Percentiles rank a stretch among this genome's conserved stretches.
These are phyloP conservation scores for Debaryomycetaceae sp. DNA, from an alignment of 1,139 yeast species.

Conservation along the genomic window DNA sequence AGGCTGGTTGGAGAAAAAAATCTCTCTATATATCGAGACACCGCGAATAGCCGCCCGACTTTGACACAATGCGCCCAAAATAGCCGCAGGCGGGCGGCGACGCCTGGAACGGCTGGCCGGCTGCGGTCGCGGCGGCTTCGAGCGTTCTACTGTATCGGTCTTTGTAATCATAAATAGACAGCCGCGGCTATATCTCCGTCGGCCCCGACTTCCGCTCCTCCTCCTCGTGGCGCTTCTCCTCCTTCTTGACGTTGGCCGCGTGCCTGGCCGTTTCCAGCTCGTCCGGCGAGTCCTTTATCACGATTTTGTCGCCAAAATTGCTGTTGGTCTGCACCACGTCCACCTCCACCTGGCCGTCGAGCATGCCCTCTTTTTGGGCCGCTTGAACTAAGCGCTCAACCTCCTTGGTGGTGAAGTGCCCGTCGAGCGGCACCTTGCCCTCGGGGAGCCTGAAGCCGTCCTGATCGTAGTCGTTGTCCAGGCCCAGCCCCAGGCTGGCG, in stretches of 20 bases:
- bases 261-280: neutral
- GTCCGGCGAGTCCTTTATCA: constrained; percentile 2
- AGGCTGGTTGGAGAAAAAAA: too few species aligned
- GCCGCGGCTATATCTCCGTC: too few species aligned
- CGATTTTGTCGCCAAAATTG: constrained; percentile 8
- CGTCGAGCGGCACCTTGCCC: constrained; percentile 39
- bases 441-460: constrained; percentile 37
- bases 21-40: too few species aligned
- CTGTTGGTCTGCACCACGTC: constrained; percentile 21
- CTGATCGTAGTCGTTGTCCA: constrained; percentile 17
- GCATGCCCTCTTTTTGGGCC: constrained; percentile 29
- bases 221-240: neutral
- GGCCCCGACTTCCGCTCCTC: neutral
- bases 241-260: constrained; percentile 4
- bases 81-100: too few species aligned
- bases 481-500: neutral
- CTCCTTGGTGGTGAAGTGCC: constrained; percentile 37
- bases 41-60: too few species aligned
- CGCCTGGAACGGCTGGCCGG: too few species aligned
- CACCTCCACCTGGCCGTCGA: constrained; percentile 23
- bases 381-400: constrained; percentile 25
- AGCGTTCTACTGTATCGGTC: too few species aligned
- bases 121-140: too few species aligned
- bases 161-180: too few species aligned
- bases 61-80: too few species aligned